These are phyloP conservation scores for Adiantum capillusveneris DNA, from an alignment of 75 land plant species.

Conservation along the genomic window DNA sequence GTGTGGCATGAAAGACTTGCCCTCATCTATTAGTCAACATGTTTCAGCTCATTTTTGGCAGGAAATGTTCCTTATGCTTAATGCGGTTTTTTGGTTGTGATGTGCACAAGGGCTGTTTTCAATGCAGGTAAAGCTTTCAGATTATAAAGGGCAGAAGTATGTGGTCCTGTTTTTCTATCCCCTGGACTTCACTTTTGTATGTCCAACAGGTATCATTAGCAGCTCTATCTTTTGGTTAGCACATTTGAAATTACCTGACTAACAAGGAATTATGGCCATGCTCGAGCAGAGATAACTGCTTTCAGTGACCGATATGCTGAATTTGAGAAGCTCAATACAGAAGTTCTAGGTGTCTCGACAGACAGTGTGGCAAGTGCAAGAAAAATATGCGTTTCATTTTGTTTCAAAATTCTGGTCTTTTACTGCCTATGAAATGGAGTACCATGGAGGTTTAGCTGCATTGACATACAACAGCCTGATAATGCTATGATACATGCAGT, in stretches of 20 bases:
- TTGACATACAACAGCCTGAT: no score
- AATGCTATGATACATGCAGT: conserved; percentile 33
- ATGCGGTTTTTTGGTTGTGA: no score
- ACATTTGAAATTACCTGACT: no score
- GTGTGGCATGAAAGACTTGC: no score
- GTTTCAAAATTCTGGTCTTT: no score
- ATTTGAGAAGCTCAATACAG: conserved; percentile 87
- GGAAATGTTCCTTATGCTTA: no score
- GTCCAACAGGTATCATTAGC: conserved; percentile 69
- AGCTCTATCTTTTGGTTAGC: no score
- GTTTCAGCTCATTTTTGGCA: no score
- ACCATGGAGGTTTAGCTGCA: no score
- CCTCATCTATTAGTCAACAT: no score
- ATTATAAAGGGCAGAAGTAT: conserved; percentile 95
- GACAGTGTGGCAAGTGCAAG: conserved; percentile 82
- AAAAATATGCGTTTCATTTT: no score
- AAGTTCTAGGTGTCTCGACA: conserved; percentile 80
- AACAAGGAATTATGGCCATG: conserved; percentile 1
- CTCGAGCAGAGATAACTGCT: conserved; percentile 85
- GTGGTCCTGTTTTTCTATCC: conserved; percentile 98
- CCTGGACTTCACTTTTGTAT: conserved; percentile 96
- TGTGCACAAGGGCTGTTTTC: background rate
- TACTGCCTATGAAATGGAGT: no score
- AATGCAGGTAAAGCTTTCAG: conserved; percentile 92
- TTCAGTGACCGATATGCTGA: conserved; percentile 88